A percentile compares a stretch with the other conserved stretches of the same genome.
Evolutionary conservation across 441 rosid genomes (phyloP).

Genomic region (Adansonia gregorii): DNA sequence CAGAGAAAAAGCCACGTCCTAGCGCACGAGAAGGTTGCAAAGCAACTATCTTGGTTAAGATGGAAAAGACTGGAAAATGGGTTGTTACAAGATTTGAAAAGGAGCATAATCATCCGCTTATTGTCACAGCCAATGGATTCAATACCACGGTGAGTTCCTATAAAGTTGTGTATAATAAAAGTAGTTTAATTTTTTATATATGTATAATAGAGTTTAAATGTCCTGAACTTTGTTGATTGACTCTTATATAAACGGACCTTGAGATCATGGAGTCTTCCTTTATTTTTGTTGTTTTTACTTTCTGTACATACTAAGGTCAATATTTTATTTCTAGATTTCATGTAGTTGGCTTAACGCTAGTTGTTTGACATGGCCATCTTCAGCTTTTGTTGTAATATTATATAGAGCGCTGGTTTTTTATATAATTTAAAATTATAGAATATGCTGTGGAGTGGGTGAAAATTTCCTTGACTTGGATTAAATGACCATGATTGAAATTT

Average conservation of each 20-base stretch:
- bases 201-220: neutral
- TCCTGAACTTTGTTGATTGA: constrained; percentile 11
- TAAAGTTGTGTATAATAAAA: neutral
- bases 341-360: neutral
- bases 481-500: neutral
- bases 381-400: neutral
- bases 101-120: constrained; percentile 55
- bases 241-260: neutral
- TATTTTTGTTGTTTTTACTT: neutral
- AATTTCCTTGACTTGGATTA: neutral
- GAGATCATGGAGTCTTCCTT: constrained; percentile 9
- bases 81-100: constrained; percentile 53
- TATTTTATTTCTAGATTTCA: neutral
- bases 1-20: constrained; percentile 42
- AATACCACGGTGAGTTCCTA: constrained; percentile 48
- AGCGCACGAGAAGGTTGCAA: constrained; percentile 57
- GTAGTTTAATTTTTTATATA: neutral
- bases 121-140: constrained; percentile 47
- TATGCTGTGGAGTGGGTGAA: constrained; percentile 5
- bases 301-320: neutral
- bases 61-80: constrained; percentile 58
- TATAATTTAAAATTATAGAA: constrained; percentile 13
- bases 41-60: constrained; percentile 54
- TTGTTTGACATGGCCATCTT: neutral
- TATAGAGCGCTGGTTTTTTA: neutral